Evolutionary conservation across 345 rosid species (phyloP), one percentile per base, ranked within the genome.

Genomic region (Lumnitzera racemosa): DNA sequence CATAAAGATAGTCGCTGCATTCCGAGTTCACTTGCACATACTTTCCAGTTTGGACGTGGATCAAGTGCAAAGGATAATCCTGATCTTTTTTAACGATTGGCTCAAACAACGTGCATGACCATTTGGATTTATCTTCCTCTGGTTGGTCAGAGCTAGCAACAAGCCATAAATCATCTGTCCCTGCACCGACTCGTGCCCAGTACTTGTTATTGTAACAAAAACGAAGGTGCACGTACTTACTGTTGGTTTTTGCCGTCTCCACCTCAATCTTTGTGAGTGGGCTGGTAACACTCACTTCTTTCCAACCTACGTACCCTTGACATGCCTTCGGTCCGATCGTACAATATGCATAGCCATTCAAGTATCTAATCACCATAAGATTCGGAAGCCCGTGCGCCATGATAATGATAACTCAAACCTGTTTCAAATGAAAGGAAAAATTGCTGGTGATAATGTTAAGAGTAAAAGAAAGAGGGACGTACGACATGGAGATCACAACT

Each of bases 21-120:
- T 20, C 20, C 20, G 1, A 20, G 20, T 20, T 20, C 20, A 20
- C 20, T 20, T 20, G 8, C 2, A 24, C 56, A 11, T 9, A n/a
- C 23, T 53, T 16, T 15, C 56, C 56, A 11, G 8, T 16, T 17
- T 55, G 36, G 47, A 48, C 48, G 43, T 56, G 60, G 55, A 24
- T 3, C 4, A 64, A 48, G 11, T 14, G 61, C 24, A 48, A 11
- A 1, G 47, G n/a, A 20, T 20, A 20, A 20, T 20, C 20, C 2
- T 0, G 0, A 7, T 12, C 61, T 15, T 49, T 20, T 11, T 36
- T 2, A 24, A 53, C 5, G 12, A 24, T 13, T 16, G 61, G 61
- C 56, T 64, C 23, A 23, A 64, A 64, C 61, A 64, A 23, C n/a
- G 68, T 64, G 27, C 68, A 64, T 47, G 61, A 64, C 61, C 61